Conservation (phyloP, 306 rosid species). For the Fragaria nilgerrensis region DNA sequence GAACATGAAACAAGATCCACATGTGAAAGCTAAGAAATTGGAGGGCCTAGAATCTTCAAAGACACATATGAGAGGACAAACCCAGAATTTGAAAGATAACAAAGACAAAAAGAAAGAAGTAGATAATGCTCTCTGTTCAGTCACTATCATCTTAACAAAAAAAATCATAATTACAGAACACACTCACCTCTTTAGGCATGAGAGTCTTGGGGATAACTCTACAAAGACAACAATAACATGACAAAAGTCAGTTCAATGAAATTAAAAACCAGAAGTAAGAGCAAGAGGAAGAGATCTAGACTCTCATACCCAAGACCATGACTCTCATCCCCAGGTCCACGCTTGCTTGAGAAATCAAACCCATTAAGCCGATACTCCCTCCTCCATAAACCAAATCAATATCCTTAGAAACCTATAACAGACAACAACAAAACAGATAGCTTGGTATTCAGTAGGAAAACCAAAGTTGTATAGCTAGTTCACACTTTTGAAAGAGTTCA, state of each 20-base stretch:
- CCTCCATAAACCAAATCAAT: slow-evolving; percentile 98
- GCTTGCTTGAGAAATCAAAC: slow-evolving; percentile 91
- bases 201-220: slow-evolving; percentile 92
- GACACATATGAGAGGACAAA: slow-evolving; percentile 15
- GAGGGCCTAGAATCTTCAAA: slow-evolving; percentile 18
- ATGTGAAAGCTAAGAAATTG: slow-evolving; percentile 1
- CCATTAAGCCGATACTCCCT: slow-evolving; percentile 97
- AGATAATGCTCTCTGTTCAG: slow-evolving; percentile 38
- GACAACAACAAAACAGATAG: not conserved
- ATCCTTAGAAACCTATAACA: slow-evolving; percentile 67
- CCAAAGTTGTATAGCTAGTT: not conserved
- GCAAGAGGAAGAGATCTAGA: not conserved
- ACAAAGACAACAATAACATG: slow-evolving; percentile 41
- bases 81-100: slow-evolving; percentile 51
- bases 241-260: slow-evolving; percentile 21
- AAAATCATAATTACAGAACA: slow-evolving; percentile 24
- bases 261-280: not conserved
- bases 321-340: too few species aligned
- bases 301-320: slow-evolving; percentile 70
- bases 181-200: slow-evolving; percentile 97
- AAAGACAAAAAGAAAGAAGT: slow-evolving; percentile 27
- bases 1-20: not conserved
- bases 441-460: not conserved
- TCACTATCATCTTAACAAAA: slow-evolving; percentile 38
- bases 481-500: not conserved